A percentile compares a stretch with the other conserved stretches of the same genome.
phyloP scores from a whole-genome alignment of 2,329 filamentous ascomycete species.

The Sarocladium brachiariae region DNA sequence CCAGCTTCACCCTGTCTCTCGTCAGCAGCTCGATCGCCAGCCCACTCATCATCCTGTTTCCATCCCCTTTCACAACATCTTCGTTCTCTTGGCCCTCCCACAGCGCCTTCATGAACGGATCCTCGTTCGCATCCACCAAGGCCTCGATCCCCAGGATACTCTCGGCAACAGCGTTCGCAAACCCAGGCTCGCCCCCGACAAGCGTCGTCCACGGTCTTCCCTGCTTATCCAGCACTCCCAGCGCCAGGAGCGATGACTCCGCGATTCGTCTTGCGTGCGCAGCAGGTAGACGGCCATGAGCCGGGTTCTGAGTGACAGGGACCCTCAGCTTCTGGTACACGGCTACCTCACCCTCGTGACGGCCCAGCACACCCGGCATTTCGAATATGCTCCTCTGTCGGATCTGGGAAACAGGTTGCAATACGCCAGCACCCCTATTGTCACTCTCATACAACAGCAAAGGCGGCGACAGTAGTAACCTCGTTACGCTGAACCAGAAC shows the following conservation, averaged over 20 bases:
- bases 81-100: constrained; percentile 44
- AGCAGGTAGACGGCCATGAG: constrained; percentile 52
- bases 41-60: constrained; percentile 60
- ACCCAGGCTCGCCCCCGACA: constrained; percentile 67
- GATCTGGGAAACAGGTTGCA: no score
- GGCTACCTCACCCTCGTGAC: constrained; percentile 56
- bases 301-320: constrained; percentile 57
- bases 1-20: constrained; percentile 66
- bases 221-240: constrained; percentile 63
- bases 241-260: constrained; percentile 59
- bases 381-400: background rate
- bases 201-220: constrained; percentile 69
- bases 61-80: constrained; percentile 20
- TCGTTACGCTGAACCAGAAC: no score
- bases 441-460: no score
- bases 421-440: no score
- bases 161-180: constrained; percentile 49
- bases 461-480: no score
- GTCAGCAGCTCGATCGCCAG: constrained; percentile 33
- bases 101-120: constrained; percentile 64
- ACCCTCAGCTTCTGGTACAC: constrained; percentile 58
- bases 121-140: constrained; percentile 48
- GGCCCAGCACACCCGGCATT: background rate
- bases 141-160: constrained; percentile 58
- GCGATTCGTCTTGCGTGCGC: constrained; percentile 55